Conservation (phyloP, 352 stramenopile species). For the Globisporangium spinosum region DNA sequence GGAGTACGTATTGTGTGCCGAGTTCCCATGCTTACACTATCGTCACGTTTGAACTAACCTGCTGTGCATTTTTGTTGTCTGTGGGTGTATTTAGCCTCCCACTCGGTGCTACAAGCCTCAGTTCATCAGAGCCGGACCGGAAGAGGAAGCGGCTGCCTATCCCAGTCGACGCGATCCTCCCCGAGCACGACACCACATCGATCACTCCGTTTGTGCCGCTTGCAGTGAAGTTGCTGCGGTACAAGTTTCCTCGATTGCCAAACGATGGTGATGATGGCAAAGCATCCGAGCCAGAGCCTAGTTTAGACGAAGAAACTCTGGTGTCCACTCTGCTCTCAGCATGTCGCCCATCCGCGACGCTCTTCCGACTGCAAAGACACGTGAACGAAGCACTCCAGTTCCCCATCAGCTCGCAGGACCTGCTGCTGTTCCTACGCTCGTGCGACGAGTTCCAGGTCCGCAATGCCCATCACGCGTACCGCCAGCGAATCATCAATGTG, state of each 20-base stretch:
- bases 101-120: constrained; percentile 41
- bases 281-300: constrained; percentile 4
- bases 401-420: constrained; percentile 32
- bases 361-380: constrained; percentile 59
- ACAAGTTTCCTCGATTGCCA: constrained; percentile 47
- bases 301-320: constrained; percentile 33
- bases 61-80: background rate
- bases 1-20: constrained; percentile 42
- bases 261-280: constrained; percentile 3
- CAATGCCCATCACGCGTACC: constrained; percentile 29
- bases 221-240: constrained; percentile 42
- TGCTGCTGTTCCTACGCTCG: constrained; percentile 41
- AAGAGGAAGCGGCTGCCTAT: constrained; percentile 40
- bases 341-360: constrained; percentile 53
- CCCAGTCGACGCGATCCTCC: constrained; percentile 50
- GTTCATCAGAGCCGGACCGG: constrained; percentile 15
- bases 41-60: background rate
- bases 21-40: background rate
- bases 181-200: constrained; percentile 45
- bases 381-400: constrained; percentile 44
- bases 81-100: constrained; percentile 33
- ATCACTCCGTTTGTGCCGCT: constrained; percentile 40
- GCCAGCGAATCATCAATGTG: constrained; percentile 19
- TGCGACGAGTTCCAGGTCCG: constrained; percentile 37
- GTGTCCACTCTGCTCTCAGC: constrained; percentile 27